Percentiles rank a stretch among this genome's conserved stretches.
Conservation (phyloP, 345 rosid species). For the Lepidium africanum region DNA sequence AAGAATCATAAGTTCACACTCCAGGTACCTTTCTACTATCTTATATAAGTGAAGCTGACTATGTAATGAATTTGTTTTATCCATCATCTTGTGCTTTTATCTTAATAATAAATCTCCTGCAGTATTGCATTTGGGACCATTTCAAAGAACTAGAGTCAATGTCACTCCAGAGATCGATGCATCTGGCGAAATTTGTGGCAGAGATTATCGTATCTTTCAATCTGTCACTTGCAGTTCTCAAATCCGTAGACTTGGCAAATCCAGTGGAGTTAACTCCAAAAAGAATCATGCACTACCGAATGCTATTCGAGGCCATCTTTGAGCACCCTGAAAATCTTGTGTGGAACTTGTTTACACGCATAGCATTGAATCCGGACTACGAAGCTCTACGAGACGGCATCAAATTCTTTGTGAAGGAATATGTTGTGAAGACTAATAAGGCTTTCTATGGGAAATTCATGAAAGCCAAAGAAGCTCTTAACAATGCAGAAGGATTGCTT, state of each 20-base stretch:
- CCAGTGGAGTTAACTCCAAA: conserved; percentile 48
- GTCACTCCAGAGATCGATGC: conserved; percentile 73
- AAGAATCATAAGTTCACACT: conserved; percentile 84
- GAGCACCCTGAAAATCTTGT: conserved; percentile 53
- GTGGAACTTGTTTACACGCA: conserved; percentile 73
- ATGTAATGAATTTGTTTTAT: neutral
- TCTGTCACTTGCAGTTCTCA: conserved; percentile 67
- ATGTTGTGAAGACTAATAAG: conserved; percentile 47
- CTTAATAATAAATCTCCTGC: conserved; percentile 1
- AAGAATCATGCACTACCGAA: conserved; percentile 73
- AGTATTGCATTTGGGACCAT: conserved; percentile 91
- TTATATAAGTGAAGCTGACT: neutral
- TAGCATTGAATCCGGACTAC: conserved; percentile 58
- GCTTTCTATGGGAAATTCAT: conserved; percentile 38
- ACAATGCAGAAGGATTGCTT: conserved; percentile 51
- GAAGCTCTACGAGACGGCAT: conserved; percentile 65
- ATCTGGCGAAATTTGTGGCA: conserved; percentile 73
- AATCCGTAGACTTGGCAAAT: conserved; percentile 53
- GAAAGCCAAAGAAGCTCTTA: conserved; percentile 75
- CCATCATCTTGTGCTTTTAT: neutral
- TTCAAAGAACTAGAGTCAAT: conserved; percentile 72
- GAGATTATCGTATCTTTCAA: conserved; percentile 71
- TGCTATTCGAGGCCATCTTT: conserved; percentile 68
- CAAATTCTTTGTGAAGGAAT: conserved; percentile 63
- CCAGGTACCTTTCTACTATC: conserved; percentile 42